These are phyloP conservation scores for Orbilia brochopaga DNA, from an alignment of 2,329 filamentous ascomycete species.

Conservation along the genomic window DNA sequence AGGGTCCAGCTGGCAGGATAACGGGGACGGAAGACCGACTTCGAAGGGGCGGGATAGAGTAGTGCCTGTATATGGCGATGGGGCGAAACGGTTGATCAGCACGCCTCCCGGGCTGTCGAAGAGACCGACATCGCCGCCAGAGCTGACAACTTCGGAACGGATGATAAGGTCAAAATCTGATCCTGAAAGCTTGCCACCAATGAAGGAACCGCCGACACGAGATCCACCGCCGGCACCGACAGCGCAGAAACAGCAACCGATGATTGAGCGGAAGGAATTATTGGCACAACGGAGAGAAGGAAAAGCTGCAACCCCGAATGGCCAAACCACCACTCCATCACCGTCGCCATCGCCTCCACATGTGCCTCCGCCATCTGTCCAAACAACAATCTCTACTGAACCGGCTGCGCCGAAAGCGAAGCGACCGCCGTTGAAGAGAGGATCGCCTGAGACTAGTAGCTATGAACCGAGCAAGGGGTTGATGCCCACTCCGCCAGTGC, in stretches of 20 bases:
- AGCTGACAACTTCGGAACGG: constrained; percentile 22
- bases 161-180: constrained; percentile 43
- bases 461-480: constrained; percentile 23
- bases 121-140: constrained; percentile 38
- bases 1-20: constrained; percentile 11
- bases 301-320: constrained; percentile 14
- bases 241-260: constrained; percentile 7
- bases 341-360: constrained; percentile 9
- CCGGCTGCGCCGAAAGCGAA: constrained; percentile 15
- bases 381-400: background rate
- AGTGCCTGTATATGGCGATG: constrained; percentile 12
- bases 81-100: constrained; percentile 16
- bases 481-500: constrained; percentile 16
- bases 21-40: constrained; percentile 8
- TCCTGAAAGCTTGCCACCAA: constrained; percentile 19
- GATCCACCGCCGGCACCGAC: background rate
- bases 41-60: constrained; percentile 12
- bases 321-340: constrained; percentile 20
- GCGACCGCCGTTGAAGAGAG: constrained; percentile 39
- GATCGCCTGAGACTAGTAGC: constrained; percentile 31
- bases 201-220: constrained; percentile 4
- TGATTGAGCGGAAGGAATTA: constrained; percentile 26
- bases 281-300: constrained; percentile 22
- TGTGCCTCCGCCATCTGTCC: background rate
- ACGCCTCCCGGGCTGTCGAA: constrained; percentile 21